These are phyloP conservation scores for Iberis amara DNA, from an alignment of 441 rosid genomes.

Conservation along the genomic window DNA sequence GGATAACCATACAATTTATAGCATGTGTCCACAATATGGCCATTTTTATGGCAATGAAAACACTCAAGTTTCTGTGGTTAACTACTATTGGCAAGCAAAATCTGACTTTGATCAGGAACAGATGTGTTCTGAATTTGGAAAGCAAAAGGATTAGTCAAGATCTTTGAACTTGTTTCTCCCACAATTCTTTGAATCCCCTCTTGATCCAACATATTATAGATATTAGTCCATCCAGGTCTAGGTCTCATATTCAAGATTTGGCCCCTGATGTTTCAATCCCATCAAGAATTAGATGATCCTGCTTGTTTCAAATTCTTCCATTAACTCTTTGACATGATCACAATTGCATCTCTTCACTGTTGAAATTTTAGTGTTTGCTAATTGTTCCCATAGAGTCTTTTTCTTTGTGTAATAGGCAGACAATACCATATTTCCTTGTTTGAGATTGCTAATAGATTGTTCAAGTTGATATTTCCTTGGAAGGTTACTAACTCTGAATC, in stretches of 20 bases:
- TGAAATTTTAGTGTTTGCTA: too few relatives aligned
- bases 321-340: too few relatives aligned
- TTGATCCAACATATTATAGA: background rate
- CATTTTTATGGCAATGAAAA: background rate
- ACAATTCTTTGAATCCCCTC: background rate
- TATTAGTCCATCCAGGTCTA: background rate
- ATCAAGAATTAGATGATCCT: too few relatives aligned
- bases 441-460: too few relatives aligned
- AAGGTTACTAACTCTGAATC: background rate
- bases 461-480: too few relatives aligned
- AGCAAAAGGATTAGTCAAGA: background rate
- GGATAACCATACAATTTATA: background rate
- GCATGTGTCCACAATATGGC: background rate
- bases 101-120: background rate
- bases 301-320: too few relatives aligned
- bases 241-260: background rate
- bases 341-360: too few relatives aligned
- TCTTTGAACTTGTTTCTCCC: background rate
- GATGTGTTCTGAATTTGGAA: background rate
- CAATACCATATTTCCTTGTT: too few relatives aligned
- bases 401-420: too few relatives aligned
- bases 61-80: background rate
- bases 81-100: background rate
- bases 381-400: too few relatives aligned
- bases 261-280: background rate